Conservation (phyloP, 495 filamentous ascomycete genomes). For the Penicillium canescens region DNA sequence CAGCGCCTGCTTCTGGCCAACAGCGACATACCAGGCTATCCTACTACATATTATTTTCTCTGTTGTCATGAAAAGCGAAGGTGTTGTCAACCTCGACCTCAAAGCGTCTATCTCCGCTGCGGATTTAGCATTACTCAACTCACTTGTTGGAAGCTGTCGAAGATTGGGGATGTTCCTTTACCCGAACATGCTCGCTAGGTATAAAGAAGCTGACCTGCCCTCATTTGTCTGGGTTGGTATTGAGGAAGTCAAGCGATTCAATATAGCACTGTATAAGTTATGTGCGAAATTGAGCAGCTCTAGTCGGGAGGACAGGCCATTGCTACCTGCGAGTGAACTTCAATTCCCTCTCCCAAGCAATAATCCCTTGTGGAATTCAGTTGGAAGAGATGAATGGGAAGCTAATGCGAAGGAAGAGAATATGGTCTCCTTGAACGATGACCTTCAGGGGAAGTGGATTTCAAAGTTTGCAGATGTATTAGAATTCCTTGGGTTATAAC, state of each 20-base stretch:
- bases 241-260: constrained; percentile 34
- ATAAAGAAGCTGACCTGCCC: constrained; percentile 5
- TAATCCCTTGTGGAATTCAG: constrained; percentile 22
- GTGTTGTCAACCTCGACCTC: constrained; percentile 15
- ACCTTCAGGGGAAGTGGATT: constrained; percentile 21
- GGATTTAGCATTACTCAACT: constrained; percentile 16
- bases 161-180: constrained; percentile 32
- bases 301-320: neutral
- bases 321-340: constrained; percentile 22
- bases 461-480: constrained; percentile 15
- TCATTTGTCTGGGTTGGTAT: constrained; percentile 26
- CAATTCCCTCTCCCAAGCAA: constrained; percentile 29
- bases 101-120: constrained; percentile 12
- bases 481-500: neutral
- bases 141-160: constrained; percentile 26
- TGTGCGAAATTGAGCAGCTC: constrained; percentile 10
- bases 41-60: constrained; percentile 31
- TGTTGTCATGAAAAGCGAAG: constrained; percentile 3
- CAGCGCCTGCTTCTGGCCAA: constrained; percentile 25
- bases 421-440: neutral
- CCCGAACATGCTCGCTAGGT: constrained; percentile 26
- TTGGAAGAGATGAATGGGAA: constrained; percentile 20
- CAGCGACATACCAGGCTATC: constrained; percentile 35
- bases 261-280: constrained; percentile 26
- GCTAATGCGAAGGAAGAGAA: constrained; percentile 1